Evolutionary conservation across 2,329 filamentous ascomycete species (phyloP).

Genomic region (Aureobasidium sp.): DNA sequence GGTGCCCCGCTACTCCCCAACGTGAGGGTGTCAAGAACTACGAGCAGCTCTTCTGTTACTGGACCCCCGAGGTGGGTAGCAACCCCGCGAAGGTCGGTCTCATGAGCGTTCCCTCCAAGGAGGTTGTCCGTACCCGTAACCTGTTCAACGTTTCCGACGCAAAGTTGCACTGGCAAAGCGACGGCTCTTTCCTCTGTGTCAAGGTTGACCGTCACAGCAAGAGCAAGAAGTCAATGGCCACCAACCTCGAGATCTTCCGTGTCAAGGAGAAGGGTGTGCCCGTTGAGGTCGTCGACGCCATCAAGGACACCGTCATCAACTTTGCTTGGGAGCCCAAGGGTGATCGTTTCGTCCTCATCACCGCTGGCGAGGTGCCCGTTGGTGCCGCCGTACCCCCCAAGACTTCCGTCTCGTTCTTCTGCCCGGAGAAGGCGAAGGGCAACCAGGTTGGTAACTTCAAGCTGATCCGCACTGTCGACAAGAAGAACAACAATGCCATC

Average conservation of each 20-base stretch:
- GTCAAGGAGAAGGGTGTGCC: conserved; percentile 96
- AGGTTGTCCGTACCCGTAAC: conserved; percentile 88
- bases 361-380: conserved; percentile 72
- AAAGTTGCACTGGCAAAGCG: conserved; percentile 98
- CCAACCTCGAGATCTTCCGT: conserved; percentile 97
- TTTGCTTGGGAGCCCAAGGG: conserved; percentile 99
- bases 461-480: conserved; percentile 87
- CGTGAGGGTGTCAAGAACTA: conserved; percentile 83
- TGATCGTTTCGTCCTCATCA: conserved; percentile 94
- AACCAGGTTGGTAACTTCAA: conserved; percentile 83
- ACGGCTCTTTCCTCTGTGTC: conserved; percentile 87
- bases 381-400: conserved; percentile 81
- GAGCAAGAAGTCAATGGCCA: conserved; percentile 96
- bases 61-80: conserved; percentile 96
- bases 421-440: conserved; percentile 87
- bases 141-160: conserved; percentile 97
- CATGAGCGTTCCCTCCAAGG: conserved; percentile 93
- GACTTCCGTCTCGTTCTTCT: conserved; percentile 93
- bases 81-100: conserved; percentile 95
- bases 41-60: conserved; percentile 96
- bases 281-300: conserved; percentile 92
- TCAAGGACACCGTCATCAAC: conserved; percentile 99
- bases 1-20: conserved; percentile 76
- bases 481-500: conserved; percentile 99
- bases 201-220: conserved; percentile 99